These are phyloP conservation scores for Lagenidium sp. DNA, from an alignment of 352 stramenopile genomes.

Conservation along the genomic window DNA sequence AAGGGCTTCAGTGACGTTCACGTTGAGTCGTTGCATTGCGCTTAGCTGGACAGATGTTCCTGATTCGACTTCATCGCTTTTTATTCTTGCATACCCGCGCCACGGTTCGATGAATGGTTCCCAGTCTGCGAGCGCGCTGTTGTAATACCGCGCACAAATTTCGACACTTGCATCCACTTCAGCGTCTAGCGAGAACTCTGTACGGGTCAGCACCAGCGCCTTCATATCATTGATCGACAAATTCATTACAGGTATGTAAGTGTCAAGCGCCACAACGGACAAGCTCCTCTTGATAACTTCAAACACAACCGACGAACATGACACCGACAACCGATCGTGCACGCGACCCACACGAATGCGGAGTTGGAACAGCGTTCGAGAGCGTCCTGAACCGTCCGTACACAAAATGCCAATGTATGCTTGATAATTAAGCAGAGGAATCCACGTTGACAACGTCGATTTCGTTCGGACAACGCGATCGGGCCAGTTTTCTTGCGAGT, in stretches of 20 bases:
- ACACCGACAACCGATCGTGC: conserved; percentile 58
- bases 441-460: conserved; percentile 37
- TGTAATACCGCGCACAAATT: conserved; percentile 83
- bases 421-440: conserved; percentile 70
- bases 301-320: conserved; percentile 75
- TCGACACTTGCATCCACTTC: conserved; percentile 67
- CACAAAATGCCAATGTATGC: conserved; percentile 45
- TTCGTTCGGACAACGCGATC: conserved; percentile 21
- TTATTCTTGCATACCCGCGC: conserved; percentile 59
- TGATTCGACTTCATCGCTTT: conserved; percentile 35
- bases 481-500: conserved; percentile 17
- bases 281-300: conserved; percentile 87
- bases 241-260: conserved; percentile 88
- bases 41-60: conserved; percentile 71
- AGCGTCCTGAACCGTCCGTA: conserved; percentile 28
- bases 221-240: conserved; percentile 82
- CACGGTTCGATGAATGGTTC: conserved; percentile 84
- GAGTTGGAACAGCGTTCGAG: conserved; percentile 45
- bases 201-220: conserved; percentile 55
- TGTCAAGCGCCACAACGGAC: conserved; percentile 82
- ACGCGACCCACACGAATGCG: conserved; percentile 63
- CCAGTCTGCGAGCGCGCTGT: conserved; percentile 81
- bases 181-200: conserved; percentile 57
- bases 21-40: conserved; percentile 76
- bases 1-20: conserved; percentile 82